A percentile compares a stretch with the other conserved stretches of the same genome.
Conservation (phyloP, 495 filamentous ascomycete species). For the Amorphotheca resinae region DNA sequence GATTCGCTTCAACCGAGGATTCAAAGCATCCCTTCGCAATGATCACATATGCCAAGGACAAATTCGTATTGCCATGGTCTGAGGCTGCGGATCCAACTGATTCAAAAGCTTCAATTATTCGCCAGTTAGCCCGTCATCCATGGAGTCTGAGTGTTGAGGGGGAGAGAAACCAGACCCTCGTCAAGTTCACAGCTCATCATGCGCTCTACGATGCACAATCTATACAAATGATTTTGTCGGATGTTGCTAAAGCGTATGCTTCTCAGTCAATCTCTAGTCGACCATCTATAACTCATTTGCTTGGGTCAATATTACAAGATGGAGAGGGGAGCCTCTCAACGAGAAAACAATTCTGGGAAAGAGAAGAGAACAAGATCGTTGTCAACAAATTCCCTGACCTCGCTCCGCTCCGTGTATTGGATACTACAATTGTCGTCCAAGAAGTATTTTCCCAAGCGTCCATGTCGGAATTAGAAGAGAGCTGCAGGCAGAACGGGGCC, state of each 20-base stretch:
- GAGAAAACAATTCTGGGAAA: constrained; percentile 48
- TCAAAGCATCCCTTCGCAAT: constrained; percentile 34
- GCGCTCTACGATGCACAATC: constrained; percentile 70
- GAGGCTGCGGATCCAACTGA: not conserved
- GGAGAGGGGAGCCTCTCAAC: constrained; percentile 22
- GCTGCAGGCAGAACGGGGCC: constrained; percentile 39
- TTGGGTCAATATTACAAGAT: constrained; percentile 41
- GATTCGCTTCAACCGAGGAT: constrained; percentile 14
- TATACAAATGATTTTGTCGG: constrained; percentile 43
- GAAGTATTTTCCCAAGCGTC: constrained; percentile 28
- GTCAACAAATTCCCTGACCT: constrained; percentile 57
- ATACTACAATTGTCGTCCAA: constrained; percentile 25
- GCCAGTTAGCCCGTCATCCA: constrained; percentile 19
- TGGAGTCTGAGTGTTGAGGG: constrained; percentile 33
- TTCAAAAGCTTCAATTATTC: not conserved
- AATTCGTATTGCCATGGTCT: constrained; percentile 29
- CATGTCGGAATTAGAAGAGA: constrained; percentile 34
- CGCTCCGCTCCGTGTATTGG: constrained; percentile 41
- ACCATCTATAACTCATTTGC: constrained; percentile 25
- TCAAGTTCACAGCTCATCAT: constrained; percentile 52
- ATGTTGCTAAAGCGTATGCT: constrained; percentile 34
- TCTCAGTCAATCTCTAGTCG: constrained; percentile 15
- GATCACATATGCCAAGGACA: constrained; percentile 36
- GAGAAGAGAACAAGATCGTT: constrained; percentile 35
- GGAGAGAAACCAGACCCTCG: constrained; percentile 7